Base-by-base conservation (phyloP, 2,329 filamentous ascomycete species). In the Huntiella decipiens region DNA sequence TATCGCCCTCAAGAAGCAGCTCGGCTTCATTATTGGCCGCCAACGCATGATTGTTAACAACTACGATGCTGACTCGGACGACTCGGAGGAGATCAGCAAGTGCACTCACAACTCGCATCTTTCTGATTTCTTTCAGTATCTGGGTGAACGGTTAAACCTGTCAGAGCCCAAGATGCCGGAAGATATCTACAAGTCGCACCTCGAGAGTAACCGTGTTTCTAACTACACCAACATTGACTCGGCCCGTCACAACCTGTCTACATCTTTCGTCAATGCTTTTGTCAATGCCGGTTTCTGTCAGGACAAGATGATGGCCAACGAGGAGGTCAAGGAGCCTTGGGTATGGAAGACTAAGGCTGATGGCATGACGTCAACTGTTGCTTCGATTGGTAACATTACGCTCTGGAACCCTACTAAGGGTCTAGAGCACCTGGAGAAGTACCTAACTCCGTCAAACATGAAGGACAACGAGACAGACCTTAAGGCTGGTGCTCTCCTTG, bases 261-360 rank as follows among this genome's bases (percentile, higher is more conserved):
- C 88, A 45, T 86, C 81, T 3, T 96, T 98, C 54, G 92, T 98
- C 52, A 98, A 98, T 57, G 84, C 82, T 0, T 96, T 98, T 56
- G 86, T 91, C 51, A 98, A 98, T 55, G 87, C 91, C 45, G 91
- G 91, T 31, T 98, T 86, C 55, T 83, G 86, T 38, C 82, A 87
- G 48, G 91, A 98, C 62, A 96, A 95, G 70, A 82, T 98, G 75
- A 95, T 98, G 88, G 68, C 96, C 48, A 79, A 85, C 37, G 81
- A 91, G 15, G 79, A 83, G 49, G 79, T 86, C 52, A 92, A 93
- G 66, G 79, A 82, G 55, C 83, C 81, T 52, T 98, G 91, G 88
- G 84, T 98, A 4, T 98, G 86, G 85, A 98, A 96, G 68, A 96
- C 92, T 15, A 98, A 98, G 64, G 86, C 92, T 37, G 87, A 95